A percentile compares a stretch with the other conserved stretches of the same genome.
Conservation (phyloP, 2,329 filamentous ascomycete genomes). For the Colletotrichum costaricense region DNA sequence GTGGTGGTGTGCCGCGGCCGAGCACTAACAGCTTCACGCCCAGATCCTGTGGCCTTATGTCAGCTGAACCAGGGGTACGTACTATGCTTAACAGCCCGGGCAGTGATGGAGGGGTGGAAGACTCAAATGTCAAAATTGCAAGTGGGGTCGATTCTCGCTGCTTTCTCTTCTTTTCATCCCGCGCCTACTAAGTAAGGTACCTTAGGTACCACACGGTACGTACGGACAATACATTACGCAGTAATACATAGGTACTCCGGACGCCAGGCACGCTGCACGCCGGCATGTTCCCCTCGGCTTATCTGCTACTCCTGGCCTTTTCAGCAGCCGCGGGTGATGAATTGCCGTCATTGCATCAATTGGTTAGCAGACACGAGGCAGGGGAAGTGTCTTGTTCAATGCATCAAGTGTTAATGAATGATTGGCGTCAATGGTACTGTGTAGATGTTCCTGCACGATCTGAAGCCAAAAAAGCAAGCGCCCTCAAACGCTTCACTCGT, state of each 20-base stretch:
- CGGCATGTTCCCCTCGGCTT: neutral
- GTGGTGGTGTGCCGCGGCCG: neutral
- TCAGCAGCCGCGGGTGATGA: neutral
- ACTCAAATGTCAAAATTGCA: slow-evolving; percentile 14
- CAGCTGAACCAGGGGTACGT: neutral
- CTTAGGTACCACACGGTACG: no score
- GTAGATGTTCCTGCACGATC: neutral
- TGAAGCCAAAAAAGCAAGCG: slow-evolving; percentile 8
- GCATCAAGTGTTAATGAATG: neutral
- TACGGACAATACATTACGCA: no score
- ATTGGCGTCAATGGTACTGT: neutral
- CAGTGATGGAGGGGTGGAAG: neutral
- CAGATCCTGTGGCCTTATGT: neutral
- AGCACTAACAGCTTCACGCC: neutral
- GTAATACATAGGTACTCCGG: no score
- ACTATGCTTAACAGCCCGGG: neutral
- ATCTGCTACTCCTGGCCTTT: neutral
- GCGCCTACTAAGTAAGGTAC: neutral
- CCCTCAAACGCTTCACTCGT: neutral
- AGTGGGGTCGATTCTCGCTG: slow-evolving; percentile 1
- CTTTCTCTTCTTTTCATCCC: neutral
- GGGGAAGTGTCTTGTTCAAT: neutral
- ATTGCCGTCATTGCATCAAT: neutral
- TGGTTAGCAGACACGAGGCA: neutral
- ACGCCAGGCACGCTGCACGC: no score